Conservation (phyloP, 2,329 filamentous ascomycete species). For the Cytospora leucostoma region DNA sequence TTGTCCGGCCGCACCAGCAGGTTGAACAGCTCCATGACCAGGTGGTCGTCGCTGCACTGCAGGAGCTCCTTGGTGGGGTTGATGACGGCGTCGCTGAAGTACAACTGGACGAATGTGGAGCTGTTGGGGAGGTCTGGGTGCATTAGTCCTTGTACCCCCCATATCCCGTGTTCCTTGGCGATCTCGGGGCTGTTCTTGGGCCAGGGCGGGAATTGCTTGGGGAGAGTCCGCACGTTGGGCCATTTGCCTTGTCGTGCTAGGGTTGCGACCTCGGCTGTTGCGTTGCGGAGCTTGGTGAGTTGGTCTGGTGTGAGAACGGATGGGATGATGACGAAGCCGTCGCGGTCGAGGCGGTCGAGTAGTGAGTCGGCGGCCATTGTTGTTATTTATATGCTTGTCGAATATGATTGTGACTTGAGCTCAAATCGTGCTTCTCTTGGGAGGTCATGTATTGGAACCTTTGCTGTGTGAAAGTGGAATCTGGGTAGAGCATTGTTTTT, state of each 20-base stretch:
- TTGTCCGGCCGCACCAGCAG: constrained; percentile 72
- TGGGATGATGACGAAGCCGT: constrained; percentile 68
- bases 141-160: constrained; percentile 50
- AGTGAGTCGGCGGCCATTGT: constrained; percentile 24
- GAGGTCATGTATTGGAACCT: neutral
- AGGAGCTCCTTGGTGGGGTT: constrained; percentile 66
- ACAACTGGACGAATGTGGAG: constrained; percentile 63
- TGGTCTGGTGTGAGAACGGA: constrained; percentile 59
- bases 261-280: constrained; percentile 57
- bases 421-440: too few species aligned
- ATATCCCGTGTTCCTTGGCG: constrained; percentile 64
- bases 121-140: constrained; percentile 26
- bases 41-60: constrained; percentile 54
- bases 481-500: neutral
- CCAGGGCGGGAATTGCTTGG: constrained; percentile 93
- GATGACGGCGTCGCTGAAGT: constrained; percentile 70
- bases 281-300: constrained; percentile 60
- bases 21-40: constrained; percentile 89
- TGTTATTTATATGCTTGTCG: neutral
- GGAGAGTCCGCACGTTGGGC: constrained; percentile 80
- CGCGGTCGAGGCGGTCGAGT: constrained; percentile 26
- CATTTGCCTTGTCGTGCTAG: constrained; percentile 71
- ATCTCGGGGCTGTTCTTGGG: constrained; percentile 24
- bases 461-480: neutral
- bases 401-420: too few species aligned